phyloP scores from a whole-genome alignment of 2,329 filamentous ascomycete species.

The Colletotrichum gigasporum region DNA sequence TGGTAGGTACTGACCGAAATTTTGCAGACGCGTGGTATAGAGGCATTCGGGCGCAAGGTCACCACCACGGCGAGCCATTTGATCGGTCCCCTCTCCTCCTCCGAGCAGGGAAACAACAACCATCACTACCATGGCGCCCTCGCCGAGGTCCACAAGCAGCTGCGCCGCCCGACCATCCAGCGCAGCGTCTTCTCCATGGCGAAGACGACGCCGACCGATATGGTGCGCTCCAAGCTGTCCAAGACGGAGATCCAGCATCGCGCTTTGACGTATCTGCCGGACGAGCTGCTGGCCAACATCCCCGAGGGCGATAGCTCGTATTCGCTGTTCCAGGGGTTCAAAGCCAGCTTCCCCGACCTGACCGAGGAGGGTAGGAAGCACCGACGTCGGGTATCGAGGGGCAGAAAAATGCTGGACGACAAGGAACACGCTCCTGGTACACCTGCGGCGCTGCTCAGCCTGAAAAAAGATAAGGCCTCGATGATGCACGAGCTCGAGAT shows the following conservation, averaged over 20 bases:
- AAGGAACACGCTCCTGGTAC: conserved; percentile 62
- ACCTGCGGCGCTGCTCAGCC: conserved; percentile 73
- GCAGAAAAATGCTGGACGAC: conserved; percentile 79
- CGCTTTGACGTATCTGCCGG: conserved; percentile 85
- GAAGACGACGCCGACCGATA: conserved; percentile 89
- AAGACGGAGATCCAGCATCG: conserved; percentile 93
- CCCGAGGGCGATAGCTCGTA: conserved; percentile 88
- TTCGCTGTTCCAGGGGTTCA: conserved; percentile 96
- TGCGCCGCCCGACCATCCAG: conserved; percentile 85
- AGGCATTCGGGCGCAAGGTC: conserved; percentile 94
- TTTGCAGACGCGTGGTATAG: conserved; percentile 81
- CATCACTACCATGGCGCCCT: conserved; percentile 82
- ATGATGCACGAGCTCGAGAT: conserved; percentile 90
- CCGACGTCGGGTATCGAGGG: conserved; percentile 76
- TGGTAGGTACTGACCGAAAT: conserved; percentile 26
- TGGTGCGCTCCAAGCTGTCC: conserved; percentile 91
- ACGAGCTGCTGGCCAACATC: conserved; percentile 89
- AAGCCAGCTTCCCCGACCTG: conserved; percentile 82
- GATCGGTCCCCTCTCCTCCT: conserved; percentile 73
- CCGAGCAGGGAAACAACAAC: conserved; percentile 57
- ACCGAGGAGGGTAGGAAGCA: conserved; percentile 77
- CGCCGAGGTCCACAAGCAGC: conserved; percentile 87
- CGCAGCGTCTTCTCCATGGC: conserved; percentile 92
- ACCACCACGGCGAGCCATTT: conserved; percentile 92
- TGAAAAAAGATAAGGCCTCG: conserved; percentile 82